These are phyloP conservation scores for Candida alai DNA, from an alignment of 805 yeast genomes.

Conservation along the genomic window DNA sequence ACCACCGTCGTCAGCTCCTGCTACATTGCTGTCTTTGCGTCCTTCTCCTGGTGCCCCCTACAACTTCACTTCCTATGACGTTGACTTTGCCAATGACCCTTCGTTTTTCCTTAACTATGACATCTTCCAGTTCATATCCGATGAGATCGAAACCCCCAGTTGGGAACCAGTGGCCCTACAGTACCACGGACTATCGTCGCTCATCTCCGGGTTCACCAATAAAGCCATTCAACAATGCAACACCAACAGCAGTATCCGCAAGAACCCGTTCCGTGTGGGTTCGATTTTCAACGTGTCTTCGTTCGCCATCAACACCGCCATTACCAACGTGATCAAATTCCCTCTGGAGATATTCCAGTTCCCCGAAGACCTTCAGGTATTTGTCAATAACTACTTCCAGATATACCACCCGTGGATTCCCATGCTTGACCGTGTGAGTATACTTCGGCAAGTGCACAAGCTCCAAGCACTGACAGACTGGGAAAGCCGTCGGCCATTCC, in stretches of 20 bases:
- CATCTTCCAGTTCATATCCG: conserved; percentile 15
- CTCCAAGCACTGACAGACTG: conserved; percentile 3
- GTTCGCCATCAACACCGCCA: conserved; percentile 8
- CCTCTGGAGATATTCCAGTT: conserved; percentile 18
- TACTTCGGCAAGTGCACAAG: conserved; percentile 16
- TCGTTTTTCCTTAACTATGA: conserved; percentile 15
- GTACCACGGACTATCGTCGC: conserved; percentile 18
- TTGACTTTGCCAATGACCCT: conserved; percentile 12
- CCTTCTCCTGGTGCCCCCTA: too few species aligned
- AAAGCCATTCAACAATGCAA: conserved; percentile 16
- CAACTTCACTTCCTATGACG: conserved; percentile 2
- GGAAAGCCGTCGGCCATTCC: not conserved
- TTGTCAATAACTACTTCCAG: conserved; percentile 17
- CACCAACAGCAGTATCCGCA: conserved; percentile 7
- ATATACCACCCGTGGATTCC: conserved; percentile 21
- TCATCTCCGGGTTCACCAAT: conserved; percentile 19
- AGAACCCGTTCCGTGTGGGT: conserved; percentile 23
- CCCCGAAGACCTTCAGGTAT: conserved; percentile 12
- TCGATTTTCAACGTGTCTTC: conserved; percentile 20
- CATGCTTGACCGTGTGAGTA: conserved; percentile 17
- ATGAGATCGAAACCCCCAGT: conserved; percentile 12
- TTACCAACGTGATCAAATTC: conserved; percentile 10
- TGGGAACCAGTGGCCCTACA: conserved; percentile 19
- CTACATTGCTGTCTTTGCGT: not conserved
- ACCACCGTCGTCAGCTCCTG: not conserved